Evolutionary conservation across 169 alveolate genomes (phyloP).

Genomic region (Eimeria necatrix): DNA sequence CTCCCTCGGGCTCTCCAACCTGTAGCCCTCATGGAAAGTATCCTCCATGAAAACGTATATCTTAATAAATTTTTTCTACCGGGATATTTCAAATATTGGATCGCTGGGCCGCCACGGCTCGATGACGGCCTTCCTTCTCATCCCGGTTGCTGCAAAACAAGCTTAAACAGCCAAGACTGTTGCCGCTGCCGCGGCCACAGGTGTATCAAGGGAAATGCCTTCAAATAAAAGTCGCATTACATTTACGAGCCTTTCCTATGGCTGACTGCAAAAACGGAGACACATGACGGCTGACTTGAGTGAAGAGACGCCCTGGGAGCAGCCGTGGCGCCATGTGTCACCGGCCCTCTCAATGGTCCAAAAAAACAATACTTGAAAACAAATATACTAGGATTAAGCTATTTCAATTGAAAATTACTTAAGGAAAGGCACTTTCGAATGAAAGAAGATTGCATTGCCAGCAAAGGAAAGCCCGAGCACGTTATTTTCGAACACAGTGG

Average conservation of each 20-base stretch:
- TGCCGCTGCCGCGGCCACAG: not conserved
- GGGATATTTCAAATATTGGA: not conserved
- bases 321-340: not conserved
- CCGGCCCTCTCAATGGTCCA: not conserved
- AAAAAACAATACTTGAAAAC: no score
- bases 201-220: not conserved
- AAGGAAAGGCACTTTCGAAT: no score
- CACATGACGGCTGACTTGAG: not conserved
- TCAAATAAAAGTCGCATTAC: not conserved
- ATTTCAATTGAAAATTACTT: no score
- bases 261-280: not conserved
- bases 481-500: not conserved
- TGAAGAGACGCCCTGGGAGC: conserved; percentile 59
- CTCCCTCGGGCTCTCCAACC: conserved; percentile 51
- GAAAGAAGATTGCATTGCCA: not conserved
- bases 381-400: no score
- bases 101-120: not conserved
- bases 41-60: conserved; percentile 4
- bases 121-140: conserved; percentile 22
- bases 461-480: not conserved
- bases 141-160: not conserved
- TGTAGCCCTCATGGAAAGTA: conserved; percentile 19
- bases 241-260: no score
- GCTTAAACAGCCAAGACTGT: not conserved
- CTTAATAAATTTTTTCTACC: no score